Evolutionary conservation across 2,329 filamentous ascomycete species (phyloP).

Genomic region (Xylaria multiplex): DNA sequence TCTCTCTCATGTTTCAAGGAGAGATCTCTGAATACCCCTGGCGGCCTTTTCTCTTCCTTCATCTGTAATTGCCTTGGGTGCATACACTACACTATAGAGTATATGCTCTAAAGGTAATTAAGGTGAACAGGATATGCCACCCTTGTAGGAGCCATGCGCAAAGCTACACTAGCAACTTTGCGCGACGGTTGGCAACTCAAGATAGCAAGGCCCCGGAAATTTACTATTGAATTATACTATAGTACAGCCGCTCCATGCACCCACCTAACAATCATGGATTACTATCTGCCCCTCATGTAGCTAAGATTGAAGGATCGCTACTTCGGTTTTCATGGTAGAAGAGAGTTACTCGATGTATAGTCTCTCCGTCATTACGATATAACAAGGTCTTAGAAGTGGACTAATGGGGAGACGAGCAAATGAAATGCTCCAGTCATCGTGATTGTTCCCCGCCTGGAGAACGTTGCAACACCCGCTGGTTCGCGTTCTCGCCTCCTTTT

Average conservation of each 20-base stretch:
- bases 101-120: no score
- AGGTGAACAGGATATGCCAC: no score
- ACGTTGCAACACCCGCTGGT: background rate
- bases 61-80: no score
- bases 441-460: background rate
- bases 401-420: background rate
- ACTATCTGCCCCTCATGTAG: background rate
- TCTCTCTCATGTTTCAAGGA: no score
- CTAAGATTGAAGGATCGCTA: conserved; percentile 6
- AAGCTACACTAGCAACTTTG: background rate
- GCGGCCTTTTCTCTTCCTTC: no score
- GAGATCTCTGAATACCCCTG: no score
- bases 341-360: background rate
- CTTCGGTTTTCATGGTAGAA: no score
- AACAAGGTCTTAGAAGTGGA: background rate
- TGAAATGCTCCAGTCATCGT: background rate
- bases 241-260: background rate
- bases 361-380: background rate
- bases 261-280: background rate
- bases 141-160: background rate
- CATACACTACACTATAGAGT: no score
- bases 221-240: background rate
- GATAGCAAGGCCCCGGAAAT: background rate
- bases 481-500: conserved; percentile 6
- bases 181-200: background rate